phyloP scores from a whole-genome alignment of 1,284 basidiomycete genomes.

The Chiua sp. region DNA sequence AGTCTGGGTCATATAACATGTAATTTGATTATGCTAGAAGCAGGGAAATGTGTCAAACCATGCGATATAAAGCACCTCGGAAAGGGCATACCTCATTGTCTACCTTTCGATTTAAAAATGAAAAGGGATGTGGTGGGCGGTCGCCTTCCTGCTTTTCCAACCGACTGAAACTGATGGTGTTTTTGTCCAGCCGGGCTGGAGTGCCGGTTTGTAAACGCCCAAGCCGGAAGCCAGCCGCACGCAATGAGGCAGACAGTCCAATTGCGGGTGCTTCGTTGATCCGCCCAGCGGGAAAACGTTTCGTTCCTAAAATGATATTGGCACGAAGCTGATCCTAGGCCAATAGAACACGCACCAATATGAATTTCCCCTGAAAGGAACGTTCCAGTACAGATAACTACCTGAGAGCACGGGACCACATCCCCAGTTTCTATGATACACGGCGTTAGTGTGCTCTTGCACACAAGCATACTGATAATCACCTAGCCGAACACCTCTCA shows the following conservation, averaged over 20 bases:
- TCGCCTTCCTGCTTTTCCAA: slow-evolving; percentile 70
- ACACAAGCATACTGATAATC: slow-evolving; percentile 12
- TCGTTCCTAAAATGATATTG: slow-evolving; percentile 56
- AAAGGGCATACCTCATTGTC: slow-evolving; percentile 51
- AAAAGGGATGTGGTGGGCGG: slow-evolving; percentile 63
- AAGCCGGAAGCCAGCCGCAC: slow-evolving; percentile 78
- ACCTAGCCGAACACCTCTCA: slow-evolving; percentile 77
- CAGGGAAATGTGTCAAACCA: slow-evolving; percentile 1
- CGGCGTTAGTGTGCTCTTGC: slow-evolving; percentile 3
- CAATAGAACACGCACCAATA: slow-evolving; percentile 58
- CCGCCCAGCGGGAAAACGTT: slow-evolving; percentile 83
- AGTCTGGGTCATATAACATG: slow-evolving; percentile 78
- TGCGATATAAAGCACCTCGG: not conserved
- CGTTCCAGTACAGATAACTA: slow-evolving; percentile 90
- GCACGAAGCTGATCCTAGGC: not conserved
- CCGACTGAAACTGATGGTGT: slow-evolving; percentile 70
- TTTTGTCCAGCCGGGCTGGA: slow-evolving; percentile 77
- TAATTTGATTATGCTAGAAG: slow-evolving; percentile 69
- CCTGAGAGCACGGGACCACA: slow-evolving; percentile 74
- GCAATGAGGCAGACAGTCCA: slow-evolving; percentile 78
- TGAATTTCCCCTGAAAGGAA: slow-evolving; percentile 91
- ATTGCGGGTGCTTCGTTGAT: slow-evolving; percentile 76
- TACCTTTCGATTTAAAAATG: slow-evolving; percentile 53
- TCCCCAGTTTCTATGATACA: slow-evolving; percentile 71
- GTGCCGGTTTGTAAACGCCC: slow-evolving; percentile 91